phyloP scores from a whole-genome alignment of 345 rosid genomes.

The Eutrema japonicum region DNA sequence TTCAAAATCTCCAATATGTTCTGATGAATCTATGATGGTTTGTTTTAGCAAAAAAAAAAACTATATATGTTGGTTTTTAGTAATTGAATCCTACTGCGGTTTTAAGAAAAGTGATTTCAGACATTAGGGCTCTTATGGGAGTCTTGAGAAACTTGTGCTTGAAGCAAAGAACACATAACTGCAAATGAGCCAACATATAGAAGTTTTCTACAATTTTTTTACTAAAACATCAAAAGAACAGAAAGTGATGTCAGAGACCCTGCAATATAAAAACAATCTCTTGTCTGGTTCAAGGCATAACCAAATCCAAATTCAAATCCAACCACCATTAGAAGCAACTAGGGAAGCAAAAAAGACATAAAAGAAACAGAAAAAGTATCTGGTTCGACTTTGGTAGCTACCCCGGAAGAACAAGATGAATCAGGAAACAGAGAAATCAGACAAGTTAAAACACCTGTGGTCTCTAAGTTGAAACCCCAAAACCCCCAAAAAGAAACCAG shows the following conservation, averaged over 20 bases:
- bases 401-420: constrained; percentile 22
- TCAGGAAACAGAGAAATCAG: constrained; percentile 23
- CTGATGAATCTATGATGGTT: too few relatives aligned
- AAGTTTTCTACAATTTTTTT: neutral
- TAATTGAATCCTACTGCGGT: neutral
- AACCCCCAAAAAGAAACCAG: constrained; percentile 25
- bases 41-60: neutral
- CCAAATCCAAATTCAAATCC: constrained; percentile 12
- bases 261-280: constrained; percentile 21
- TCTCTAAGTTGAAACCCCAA: constrained; percentile 39
- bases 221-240: neutral
- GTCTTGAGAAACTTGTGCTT: constrained; percentile 14
- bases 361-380: constrained; percentile 14
- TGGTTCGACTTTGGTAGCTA: constrained; percentile 19
- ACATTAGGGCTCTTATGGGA: constrained; percentile 8
- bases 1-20: neutral
- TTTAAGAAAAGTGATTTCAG: neutral
- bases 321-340: constrained; percentile 35
- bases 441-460: constrained; percentile 37
- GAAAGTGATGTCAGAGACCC: neutral
- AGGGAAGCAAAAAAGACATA: constrained; percentile 9
- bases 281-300: constrained; percentile 25
- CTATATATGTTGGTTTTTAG: neutral
- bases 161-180: constrained; percentile 19
- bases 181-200: neutral